A percentile compares a stretch with the other conserved stretches of the same genome.
Conservation (phyloP, 1,284 basidiomycete species). For the Puccinia horiana region DNA sequence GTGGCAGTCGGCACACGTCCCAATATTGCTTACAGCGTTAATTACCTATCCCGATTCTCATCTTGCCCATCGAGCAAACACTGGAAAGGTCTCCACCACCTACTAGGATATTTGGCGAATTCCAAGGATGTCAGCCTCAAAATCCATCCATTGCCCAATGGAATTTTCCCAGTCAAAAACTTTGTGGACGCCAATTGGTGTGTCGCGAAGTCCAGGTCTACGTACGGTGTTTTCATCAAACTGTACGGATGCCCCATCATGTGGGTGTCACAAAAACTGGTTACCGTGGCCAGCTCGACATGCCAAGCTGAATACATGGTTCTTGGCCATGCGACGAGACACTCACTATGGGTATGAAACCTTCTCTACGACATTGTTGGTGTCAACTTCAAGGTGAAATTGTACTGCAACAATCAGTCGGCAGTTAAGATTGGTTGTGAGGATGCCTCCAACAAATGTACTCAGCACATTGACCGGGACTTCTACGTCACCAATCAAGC, state of each 20-base stretch:
- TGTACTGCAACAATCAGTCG: constrained; percentile 16
- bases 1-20: background rate
- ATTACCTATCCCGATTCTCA: background rate
- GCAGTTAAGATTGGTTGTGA: constrained; percentile 13
- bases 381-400: background rate
- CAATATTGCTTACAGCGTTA: background rate
- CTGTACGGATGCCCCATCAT: background rate
- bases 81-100: background rate
- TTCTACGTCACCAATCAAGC: background rate
- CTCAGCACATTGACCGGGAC: background rate
- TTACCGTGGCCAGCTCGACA: constrained; percentile 1
- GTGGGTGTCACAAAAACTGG: background rate
- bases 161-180: background rate
- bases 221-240: background rate
- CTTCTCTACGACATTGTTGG: constrained; percentile 1
- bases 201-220: background rate
- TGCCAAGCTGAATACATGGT: constrained; percentile 23
- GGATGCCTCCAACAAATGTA: background rate
- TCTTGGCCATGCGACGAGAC: background rate
- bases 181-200: background rate
- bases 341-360: background rate
- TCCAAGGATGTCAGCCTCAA: background rate
- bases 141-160: background rate
- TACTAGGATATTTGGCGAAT: background rate
- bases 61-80: background rate